Percentiles rank a stretch among this genome's conserved stretches.
Evolutionary conservation across 2,329 filamentous ascomycete species (phyloP).

Genomic region (Phaeophleospora eucalypticola): DNA sequence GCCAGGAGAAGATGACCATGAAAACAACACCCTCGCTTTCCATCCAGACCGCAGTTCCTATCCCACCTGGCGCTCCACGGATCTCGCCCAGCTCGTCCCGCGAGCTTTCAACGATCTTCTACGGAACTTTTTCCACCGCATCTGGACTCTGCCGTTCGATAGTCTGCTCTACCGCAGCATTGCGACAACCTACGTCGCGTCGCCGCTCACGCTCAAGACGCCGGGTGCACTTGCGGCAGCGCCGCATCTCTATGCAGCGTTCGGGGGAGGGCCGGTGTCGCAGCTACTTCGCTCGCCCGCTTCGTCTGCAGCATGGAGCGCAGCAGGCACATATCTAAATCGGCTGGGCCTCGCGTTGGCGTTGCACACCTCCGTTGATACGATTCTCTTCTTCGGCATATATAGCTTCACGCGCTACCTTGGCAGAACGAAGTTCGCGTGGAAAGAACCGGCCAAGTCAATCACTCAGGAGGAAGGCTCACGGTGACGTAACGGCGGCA

Average conservation of each 20-base stretch:
- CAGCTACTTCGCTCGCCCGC: slow-evolving; percentile 1
- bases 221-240: background rate
- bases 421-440: slow-evolving; percentile 19
- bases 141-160: slow-evolving; percentile 26
- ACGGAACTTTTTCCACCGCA: slow-evolving; percentile 19
- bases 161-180: slow-evolving; percentile 21
- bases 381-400: slow-evolving; percentile 19
- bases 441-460: slow-evolving; percentile 7
- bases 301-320: background rate
- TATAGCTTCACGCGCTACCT: slow-evolving; percentile 16
- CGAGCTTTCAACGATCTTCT: slow-evolving; percentile 19
- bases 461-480: slow-evolving; percentile 1
- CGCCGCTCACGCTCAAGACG: slow-evolving; percentile 8
- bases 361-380: slow-evolving; percentile 15
- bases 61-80: slow-evolving; percentile 18
- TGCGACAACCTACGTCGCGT: slow-evolving; percentile 17
- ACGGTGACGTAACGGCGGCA: background rate
- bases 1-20: slow-evolving; percentile 4
- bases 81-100: slow-evolving; percentile 23
- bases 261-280: slow-evolving; percentile 10
- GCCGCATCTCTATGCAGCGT: slow-evolving; percentile 10
- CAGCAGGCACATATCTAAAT: slow-evolving; percentile 8
- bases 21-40: slow-evolving; percentile 8
- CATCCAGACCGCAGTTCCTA: background rate
- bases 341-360: slow-evolving; percentile 24